Evolutionary conservation across 2,329 filamentous ascomycete genomes (phyloP).

Genomic region (Alternaria sp.): DNA sequence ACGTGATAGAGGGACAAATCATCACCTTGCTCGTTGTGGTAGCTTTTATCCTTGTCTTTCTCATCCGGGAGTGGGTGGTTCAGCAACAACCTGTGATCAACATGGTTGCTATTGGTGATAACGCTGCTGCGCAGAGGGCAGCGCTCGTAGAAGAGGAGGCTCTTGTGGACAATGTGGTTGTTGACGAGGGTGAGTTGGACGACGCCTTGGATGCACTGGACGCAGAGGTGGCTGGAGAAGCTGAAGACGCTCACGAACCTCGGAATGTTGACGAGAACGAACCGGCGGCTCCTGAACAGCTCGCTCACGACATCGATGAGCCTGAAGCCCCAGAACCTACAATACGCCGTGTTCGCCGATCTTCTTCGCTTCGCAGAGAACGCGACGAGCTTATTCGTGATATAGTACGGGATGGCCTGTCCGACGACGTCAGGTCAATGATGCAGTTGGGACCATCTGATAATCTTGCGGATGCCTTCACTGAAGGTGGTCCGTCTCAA

Average conservation of each 20-base stretch:
- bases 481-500: neutral
- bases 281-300: neutral
- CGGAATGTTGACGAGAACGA: conserved; percentile 1
- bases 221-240: conserved; percentile 10
- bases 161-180: conserved; percentile 20
- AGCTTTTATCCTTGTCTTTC: conserved; percentile 94
- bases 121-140: conserved; percentile 38
- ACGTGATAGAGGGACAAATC: conserved; percentile 89
- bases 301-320: neutral
- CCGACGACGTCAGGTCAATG: conserved; percentile 28
- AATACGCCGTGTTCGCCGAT: conserved; percentile 24
- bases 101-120: conserved; percentile 62
- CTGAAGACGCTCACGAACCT: conserved; percentile 9
- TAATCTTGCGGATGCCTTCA: conserved; percentile 20
- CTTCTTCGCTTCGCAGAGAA: conserved; percentile 26
- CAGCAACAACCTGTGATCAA: conserved; percentile 96
- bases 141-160: conserved; percentile 38
- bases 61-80: conserved; percentile 97
- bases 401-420: conserved; percentile 30
- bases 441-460: conserved; percentile 23
- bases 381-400: conserved; percentile 24
- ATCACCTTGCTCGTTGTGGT: conserved; percentile 92
- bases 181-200: conserved; percentile 17
- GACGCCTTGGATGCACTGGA: conserved; percentile 12
- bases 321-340: conserved; percentile 14